Evolutionary conservation across 1,139 yeast genomes (phyloP), one percentile per base, ranked within the genome.

Genomic region (Yamadazyma atlantica): DNA sequence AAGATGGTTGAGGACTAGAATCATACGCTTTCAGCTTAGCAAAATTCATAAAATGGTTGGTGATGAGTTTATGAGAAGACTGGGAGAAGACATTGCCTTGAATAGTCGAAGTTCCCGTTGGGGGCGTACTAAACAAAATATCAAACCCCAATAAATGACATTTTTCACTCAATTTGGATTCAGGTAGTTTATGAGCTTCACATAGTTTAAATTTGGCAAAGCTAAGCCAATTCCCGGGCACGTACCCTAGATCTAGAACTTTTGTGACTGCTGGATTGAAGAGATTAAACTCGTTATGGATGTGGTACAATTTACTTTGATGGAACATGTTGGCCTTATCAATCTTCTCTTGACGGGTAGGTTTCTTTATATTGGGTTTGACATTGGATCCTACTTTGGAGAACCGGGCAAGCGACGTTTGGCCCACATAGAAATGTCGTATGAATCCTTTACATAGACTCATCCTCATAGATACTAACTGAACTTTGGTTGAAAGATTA

Each of bases 181-280:
- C 76, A 0, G 51, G 56, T 2, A 66, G 28, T 3, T 42, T 48
- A 45, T 69, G 69, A 2, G 61, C 37, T 26, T 52, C 49, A 29
- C 62, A 54, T 41, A 71, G 46, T 23, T 59, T 49, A 24, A 55
- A 43, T 32, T 58, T 55, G 6, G 95, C 84, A 23, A 85, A 94
- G 48, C 82, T 87, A 10, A 90, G 75, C 98, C 98, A 92, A 25
- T 95, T 90, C 0, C 98, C 98, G 0, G 98, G 98, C 0, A 95
- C 95, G 57, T 75, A 92, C 1, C 98, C 98, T 17, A 70, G 45
- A 43, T 71, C 75, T 4, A 71, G 27, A 4, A 68, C 65, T 35
- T 55, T 60, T 4, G 53, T 53, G 3, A 66, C 64, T 1, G 38
- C 34, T 7, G 41, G 19, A 39, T 58, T 49, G 42, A 69, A 59